Conservation (phyloP, 2,329 filamentous ascomycete species). For the Thielaviopsis populi region DNA sequence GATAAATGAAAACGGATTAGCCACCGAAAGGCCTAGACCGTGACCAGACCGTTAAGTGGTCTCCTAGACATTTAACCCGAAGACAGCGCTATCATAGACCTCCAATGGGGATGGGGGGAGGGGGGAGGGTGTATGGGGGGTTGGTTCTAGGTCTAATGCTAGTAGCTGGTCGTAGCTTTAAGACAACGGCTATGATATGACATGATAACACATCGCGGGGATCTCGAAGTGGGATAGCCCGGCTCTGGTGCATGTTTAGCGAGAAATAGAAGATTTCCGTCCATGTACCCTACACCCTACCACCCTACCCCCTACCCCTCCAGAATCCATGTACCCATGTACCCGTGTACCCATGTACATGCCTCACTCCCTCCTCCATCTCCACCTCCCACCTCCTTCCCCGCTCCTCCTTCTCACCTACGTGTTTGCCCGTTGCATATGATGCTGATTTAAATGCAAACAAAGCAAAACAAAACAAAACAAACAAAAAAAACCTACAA, state of each 20-base stretch:
- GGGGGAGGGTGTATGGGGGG: too few relatives aligned
- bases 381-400: neutral
- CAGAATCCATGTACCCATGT: neutral
- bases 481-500: too few relatives aligned
- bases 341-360: neutral
- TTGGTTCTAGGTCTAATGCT: neutral
- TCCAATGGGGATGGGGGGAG: neutral
- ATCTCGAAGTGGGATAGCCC: neutral
- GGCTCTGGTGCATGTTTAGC: neutral
- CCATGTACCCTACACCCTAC: neutral
- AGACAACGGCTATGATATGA: constrained; percentile 1
- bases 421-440: neutral
- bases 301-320: too few relatives aligned
- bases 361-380: neutral
- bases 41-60: neutral
- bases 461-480: too few relatives aligned
- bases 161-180: neutral
- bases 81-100: neutral
- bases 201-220: neutral
- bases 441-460: neutral
- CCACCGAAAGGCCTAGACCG: neutral
- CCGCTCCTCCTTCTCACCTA: neutral
- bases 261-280: neutral
- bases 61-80: neutral
- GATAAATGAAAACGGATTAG: neutral